A percentile compares a stretch with the other conserved stretches of the same genome.
Evolutionary conservation across 352 stramenopile genomes (phyloP).

Genomic region (Globisporangium nagaii): DNA sequence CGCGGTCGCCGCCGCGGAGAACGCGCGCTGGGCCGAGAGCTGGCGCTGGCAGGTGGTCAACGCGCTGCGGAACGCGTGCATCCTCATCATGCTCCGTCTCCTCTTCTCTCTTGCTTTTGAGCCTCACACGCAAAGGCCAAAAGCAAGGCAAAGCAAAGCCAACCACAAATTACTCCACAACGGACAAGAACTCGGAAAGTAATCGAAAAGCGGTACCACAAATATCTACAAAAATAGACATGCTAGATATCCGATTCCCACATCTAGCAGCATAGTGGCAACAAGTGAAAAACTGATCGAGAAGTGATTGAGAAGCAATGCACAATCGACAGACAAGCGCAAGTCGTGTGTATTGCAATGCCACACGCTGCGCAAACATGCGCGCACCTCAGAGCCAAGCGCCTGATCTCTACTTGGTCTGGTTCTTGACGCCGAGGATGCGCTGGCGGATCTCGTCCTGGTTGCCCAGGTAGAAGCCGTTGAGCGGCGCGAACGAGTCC

Average conservation of each 20-base stretch:
- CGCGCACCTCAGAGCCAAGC: too few relatives aligned
- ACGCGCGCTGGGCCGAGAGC: slow-evolving; percentile 31
- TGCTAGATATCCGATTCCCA: too few relatives aligned
- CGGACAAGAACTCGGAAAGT: neutral
- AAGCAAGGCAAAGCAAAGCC: slow-evolving; percentile 1
- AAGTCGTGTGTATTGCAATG: neutral
- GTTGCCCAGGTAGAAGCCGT: slow-evolving; percentile 88
- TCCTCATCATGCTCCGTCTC: slow-evolving; percentile 21
- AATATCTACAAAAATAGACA: too few relatives aligned
- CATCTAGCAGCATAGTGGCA: too few relatives aligned
- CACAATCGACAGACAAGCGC: neutral
- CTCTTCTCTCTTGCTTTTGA: neutral
- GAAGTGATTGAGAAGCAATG: too few relatives aligned
- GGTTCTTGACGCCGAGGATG: slow-evolving; percentile 97
- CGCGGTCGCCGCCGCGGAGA: slow-evolving; percentile 21
- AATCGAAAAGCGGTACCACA: too few relatives aligned
- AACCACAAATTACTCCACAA: neutral
- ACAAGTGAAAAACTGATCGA: too few relatives aligned
- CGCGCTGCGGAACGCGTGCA: slow-evolving; percentile 68
- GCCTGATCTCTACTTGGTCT: slow-evolving; percentile 89
- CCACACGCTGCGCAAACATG: too few relatives aligned
- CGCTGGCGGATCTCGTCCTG: slow-evolving; percentile 94
- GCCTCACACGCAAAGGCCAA: neutral
- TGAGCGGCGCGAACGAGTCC: slow-evolving; percentile 83
- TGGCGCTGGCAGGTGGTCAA: slow-evolving; percentile 49